These are phyloP conservation scores for Penicillium sp. DNA, from an alignment of 2,329 filamentous ascomycete genomes.

Conservation along the genomic window DNA sequence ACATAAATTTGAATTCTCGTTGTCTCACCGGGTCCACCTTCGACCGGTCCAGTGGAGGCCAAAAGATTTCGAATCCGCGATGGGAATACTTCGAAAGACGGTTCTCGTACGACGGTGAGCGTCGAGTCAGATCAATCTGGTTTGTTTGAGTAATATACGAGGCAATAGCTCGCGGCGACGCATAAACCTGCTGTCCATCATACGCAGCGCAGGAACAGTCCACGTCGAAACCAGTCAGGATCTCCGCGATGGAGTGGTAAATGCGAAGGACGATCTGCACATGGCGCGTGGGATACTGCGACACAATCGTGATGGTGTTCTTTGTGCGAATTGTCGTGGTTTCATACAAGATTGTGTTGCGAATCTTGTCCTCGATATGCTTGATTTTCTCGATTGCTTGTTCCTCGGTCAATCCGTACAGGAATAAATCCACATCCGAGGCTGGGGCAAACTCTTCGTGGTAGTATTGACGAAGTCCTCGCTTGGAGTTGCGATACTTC, in stretches of 20 bases:
- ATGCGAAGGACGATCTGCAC: conserved; percentile 80
- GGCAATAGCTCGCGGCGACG: conserved; percentile 67
- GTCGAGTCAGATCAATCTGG: conserved; percentile 68
- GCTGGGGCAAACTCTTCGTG: conserved; percentile 75
- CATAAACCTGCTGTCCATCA: conserved; percentile 73
- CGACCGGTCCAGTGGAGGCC: conserved; percentile 67
- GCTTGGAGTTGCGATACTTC: conserved; percentile 57
- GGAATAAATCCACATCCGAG: conserved; percentile 79
- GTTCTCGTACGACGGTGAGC: conserved; percentile 83
- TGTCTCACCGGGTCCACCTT: conserved; percentile 59
- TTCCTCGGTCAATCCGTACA: conserved; percentile 72
- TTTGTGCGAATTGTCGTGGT: conserved; percentile 80
- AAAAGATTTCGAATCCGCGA: conserved; percentile 77
- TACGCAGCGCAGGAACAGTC: conserved; percentile 78
- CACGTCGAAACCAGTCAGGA: conserved; percentile 82
- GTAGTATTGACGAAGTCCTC: conserved; percentile 63
- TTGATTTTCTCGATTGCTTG: conserved; percentile 78
- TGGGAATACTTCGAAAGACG: conserved; percentile 79
- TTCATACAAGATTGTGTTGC: conserved; percentile 72
- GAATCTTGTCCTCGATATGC: conserved; percentile 68
- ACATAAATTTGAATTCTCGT: too few relatives aligned
- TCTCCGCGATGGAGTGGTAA: conserved; percentile 77
- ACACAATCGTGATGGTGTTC: conserved; percentile 79
- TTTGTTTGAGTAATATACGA: conserved; percentile 80
- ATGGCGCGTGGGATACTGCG: conserved; percentile 75